Evolutionary conservation across 805 yeast species (phyloP).

Genomic region (Wickerhamiella azyma): DNA sequence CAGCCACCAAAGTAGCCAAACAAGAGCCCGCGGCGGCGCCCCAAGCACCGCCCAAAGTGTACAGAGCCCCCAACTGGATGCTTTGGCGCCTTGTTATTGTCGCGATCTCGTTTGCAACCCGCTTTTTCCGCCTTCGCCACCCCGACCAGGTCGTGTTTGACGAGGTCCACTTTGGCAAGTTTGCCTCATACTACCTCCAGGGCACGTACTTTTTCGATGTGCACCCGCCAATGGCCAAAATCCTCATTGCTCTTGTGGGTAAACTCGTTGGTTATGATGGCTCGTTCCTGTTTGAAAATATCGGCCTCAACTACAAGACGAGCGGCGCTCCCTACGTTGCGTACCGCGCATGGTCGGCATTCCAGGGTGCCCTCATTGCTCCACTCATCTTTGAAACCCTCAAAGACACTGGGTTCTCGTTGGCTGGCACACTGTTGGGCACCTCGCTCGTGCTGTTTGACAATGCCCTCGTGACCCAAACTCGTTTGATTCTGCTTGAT

Average conservation of each 20-base stretch:
- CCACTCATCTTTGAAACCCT: slow-evolving; percentile 81
- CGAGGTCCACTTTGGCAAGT: slow-evolving; percentile 93
- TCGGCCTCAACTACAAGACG: slow-evolving; percentile 60
- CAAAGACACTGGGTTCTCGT: slow-evolving; percentile 55
- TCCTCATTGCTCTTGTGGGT: slow-evolving; percentile 81
- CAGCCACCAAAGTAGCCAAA: background rate
- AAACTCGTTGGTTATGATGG: slow-evolving; percentile 81
- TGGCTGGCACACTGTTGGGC: slow-evolving; percentile 65
- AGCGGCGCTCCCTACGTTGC: slow-evolving; percentile 55
- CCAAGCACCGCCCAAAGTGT: background rate
- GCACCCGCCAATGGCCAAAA: slow-evolving; percentile 94
- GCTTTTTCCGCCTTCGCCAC: slow-evolving; percentile 57
- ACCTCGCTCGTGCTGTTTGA: slow-evolving; percentile 56
- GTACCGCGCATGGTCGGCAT: slow-evolving; percentile 81
- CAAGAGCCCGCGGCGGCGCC: background rate
- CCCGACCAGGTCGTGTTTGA: slow-evolving; percentile 85
- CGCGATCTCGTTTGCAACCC: slow-evolving; percentile 46
- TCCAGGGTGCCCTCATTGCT: slow-evolving; percentile 68
- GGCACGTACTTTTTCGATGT: slow-evolving; percentile 92
- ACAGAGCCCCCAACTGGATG: background rate
- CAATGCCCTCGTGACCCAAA: slow-evolving; percentile 68
- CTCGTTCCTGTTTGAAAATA: slow-evolving; percentile 71
- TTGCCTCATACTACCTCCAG: slow-evolving; percentile 78
- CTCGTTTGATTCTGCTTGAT: slow-evolving; percentile 81
- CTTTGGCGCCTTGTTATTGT: slow-evolving; percentile 27